Evolutionary conservation across 371 early-diverging fungal genomes (phyloP), one percentile per base, ranked within the genome.

Genomic region (Lichtheimia corymbifera): DNA sequence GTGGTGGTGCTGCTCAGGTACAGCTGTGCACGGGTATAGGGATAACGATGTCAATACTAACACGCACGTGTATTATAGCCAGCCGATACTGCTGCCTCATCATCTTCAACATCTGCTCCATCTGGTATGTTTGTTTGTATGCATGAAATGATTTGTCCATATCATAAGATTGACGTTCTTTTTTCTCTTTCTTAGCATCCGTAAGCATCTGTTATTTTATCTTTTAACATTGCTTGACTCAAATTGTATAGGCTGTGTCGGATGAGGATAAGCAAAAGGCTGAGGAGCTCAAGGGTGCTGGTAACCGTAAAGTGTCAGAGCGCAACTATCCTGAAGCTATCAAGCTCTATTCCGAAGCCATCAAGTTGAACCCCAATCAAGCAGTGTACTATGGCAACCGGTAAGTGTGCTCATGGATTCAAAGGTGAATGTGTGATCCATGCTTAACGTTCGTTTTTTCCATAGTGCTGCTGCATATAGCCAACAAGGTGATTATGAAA

Each of bases 311-410:
- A 67, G 90, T 95, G 55, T 79, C 86, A 42, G 88, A 89, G 53
- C 89, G 90, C 65, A 85, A 95, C 50, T 96, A 90, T 61, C 79
- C 83, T 5, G 89, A 90, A 72, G 97, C 98, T 51, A 90, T 96
- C 66, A 83, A 82, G 44, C 80, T 91, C 41, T 98, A 97, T 74
- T 86, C 92, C 41, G 85, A 93, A 73, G 98, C 98, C 45, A 97
- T 98, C 67, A 88, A 75, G 30, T 74, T 95, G 49, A 89, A 95
- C 71, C 66, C 73, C 14, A 76, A 68, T 56, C 95, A 94, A 64
- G 95, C 97, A 24, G 93, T 98, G 14, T 98, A 93, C 81, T 97
- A 89, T 69, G 89, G 93, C 25, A 98, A 98, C 88, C 86, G 97
- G 92, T 93, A 83, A 56, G 55, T 18, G 45, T 0, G 14, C 24